Evolutionary conservation across 176 grass and related monocot species (phyloP).

Genomic region (Hordeum marinum): DNA sequence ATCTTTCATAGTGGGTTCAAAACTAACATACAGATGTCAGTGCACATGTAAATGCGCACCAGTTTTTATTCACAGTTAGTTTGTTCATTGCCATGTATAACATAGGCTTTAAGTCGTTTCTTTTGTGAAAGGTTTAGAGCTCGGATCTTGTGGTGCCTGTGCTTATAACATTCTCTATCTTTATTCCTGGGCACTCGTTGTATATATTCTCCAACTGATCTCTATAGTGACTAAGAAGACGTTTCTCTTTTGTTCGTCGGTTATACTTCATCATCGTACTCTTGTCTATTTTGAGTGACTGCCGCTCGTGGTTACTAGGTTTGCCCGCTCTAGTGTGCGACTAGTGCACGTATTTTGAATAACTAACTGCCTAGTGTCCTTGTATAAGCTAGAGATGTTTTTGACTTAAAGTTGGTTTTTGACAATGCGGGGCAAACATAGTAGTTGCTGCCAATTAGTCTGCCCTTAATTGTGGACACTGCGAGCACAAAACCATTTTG

Average conservation of each 20-base stretch:
- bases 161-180: not conserved
- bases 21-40: slow-evolving; percentile 40
- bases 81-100: slow-evolving; percentile 23
- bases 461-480: no score
- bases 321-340: no score
- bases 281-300: not conserved
- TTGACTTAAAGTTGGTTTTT: no score
- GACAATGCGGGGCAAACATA: no score
- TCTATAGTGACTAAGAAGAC: slow-evolving; percentile 24
- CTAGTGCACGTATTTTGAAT: no score
- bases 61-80: slow-evolving; percentile 9
- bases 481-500: no score
- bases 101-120: slow-evolving; percentile 17
- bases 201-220: slow-evolving; percentile 27
- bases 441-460: no score
- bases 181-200: not conserved
- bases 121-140: slow-evolving; percentile 15
- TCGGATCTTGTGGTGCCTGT: not conserved
- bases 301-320: no score
- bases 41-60: not conserved
- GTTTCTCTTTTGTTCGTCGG: not conserved
- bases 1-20: slow-evolving; percentile 64
- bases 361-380: no score
- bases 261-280: not conserved
- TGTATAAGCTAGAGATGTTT: no score